Conservation (phyloP, 495 filamentous ascomycete species). For the Xylaria scruposa region DNA sequence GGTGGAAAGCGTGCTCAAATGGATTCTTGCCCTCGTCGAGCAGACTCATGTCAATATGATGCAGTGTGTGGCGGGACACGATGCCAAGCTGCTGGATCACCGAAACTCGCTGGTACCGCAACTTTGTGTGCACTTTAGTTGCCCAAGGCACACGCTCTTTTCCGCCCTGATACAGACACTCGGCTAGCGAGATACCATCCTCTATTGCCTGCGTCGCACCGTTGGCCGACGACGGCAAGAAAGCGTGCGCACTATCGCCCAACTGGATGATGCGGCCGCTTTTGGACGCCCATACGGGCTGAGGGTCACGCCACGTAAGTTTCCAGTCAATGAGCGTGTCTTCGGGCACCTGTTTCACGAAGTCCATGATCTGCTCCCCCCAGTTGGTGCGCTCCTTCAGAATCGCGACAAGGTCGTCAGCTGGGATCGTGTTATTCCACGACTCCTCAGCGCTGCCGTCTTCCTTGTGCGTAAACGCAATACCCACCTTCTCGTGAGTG, state of each 20-base stretch:
- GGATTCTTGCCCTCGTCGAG: slow-evolving; percentile 41
- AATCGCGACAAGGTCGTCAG: slow-evolving; percentile 53
- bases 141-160: slow-evolving; percentile 38
- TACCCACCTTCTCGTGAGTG: slow-evolving; percentile 63
- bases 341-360: slow-evolving; percentile 59
- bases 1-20: slow-evolving; percentile 35
- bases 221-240: slow-evolving; percentile 67
- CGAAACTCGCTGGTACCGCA: slow-evolving; percentile 52
- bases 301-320: slow-evolving; percentile 66
- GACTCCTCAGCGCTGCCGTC: slow-evolving; percentile 60
- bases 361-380: slow-evolving; percentile 60
- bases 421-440: slow-evolving; percentile 59
- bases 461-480: slow-evolving; percentile 67
- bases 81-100: slow-evolving; percentile 54
- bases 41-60: slow-evolving; percentile 44
- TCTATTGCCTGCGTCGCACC: slow-evolving; percentile 72
- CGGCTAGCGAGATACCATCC: slow-evolving; percentile 65
- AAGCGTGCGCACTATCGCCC: slow-evolving; percentile 71
- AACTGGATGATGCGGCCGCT: slow-evolving; percentile 60
- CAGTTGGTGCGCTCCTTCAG: slow-evolving; percentile 56
- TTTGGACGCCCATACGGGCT: slow-evolving; percentile 64
- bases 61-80: slow-evolving; percentile 51
- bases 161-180: slow-evolving; percentile 60
- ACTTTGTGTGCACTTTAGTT: slow-evolving; percentile 45
- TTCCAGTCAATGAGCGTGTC: slow-evolving; percentile 67